phyloP scores from a whole-genome alignment of 2,329 filamentous ascomycete species.

The Aspergillus sp. region DNA sequence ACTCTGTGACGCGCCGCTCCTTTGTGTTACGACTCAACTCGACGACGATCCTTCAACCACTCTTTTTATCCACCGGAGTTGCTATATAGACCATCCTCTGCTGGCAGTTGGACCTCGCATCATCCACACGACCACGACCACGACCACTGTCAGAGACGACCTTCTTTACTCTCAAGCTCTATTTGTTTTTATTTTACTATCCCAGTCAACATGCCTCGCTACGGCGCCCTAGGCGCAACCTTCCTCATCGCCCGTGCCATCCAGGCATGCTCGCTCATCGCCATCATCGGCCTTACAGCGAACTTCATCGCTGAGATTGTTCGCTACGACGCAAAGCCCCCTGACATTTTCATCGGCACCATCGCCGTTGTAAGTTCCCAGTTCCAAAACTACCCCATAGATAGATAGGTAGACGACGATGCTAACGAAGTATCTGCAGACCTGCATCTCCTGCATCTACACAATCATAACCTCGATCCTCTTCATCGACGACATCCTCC shows the following conservation, averaged over 20 bases:
- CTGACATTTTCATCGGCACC: slow-evolving; percentile 73
- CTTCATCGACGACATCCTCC: slow-evolving; percentile 73
- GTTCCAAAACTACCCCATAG: slow-evolving; percentile 6
- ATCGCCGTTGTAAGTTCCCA: slow-evolving; percentile 69
- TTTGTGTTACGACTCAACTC: not conserved
- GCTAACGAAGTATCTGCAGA: slow-evolving; percentile 50
- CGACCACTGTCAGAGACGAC: not conserved
- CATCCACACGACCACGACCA: not conserved
- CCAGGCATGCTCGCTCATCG: slow-evolving; percentile 69
- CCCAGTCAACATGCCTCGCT: slow-evolving; percentile 34
- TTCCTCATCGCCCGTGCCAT: slow-evolving; percentile 73
- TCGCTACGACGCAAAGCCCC: slow-evolving; percentile 62
- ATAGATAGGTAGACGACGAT: not conserved
- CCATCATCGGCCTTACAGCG: slow-evolving; percentile 75
- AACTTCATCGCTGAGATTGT: slow-evolving; percentile 82
- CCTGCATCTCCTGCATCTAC: slow-evolving; percentile 77
- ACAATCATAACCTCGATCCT: slow-evolving; percentile 77
- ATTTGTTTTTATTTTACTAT: not conserved
- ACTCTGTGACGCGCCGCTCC: not conserved
- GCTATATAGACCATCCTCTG: not conserved
- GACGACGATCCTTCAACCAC: not conserved
- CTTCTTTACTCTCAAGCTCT: not conserved
- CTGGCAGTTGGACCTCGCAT: slow-evolving; percentile 6
- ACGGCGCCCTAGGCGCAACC: slow-evolving; percentile 73
- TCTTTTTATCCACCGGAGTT: not conserved